A percentile compares a stretch with the other conserved stretches of the same genome.
Evolutionary conservation across 495 filamentous ascomycete genomes (phyloP).

Genomic region (Barbatosphaeria neglecta): DNA sequence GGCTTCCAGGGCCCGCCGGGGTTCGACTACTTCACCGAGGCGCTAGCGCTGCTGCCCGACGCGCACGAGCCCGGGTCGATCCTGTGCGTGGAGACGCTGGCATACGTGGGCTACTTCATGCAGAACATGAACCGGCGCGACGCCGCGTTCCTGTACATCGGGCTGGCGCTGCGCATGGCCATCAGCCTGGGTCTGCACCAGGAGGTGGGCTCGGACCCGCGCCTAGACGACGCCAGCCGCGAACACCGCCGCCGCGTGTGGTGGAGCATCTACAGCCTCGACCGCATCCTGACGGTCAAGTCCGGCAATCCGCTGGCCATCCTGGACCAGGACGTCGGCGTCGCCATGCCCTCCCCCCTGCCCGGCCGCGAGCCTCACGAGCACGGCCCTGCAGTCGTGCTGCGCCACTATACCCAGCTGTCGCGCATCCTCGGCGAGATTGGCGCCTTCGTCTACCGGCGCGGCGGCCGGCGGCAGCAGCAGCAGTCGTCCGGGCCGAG

Average conservation of each 20-base stretch:
- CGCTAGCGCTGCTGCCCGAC: conserved; percentile 35
- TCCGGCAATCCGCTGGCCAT: conserved; percentile 40
- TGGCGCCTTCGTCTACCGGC: conserved; percentile 34
- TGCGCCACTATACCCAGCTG: conserved; percentile 34
- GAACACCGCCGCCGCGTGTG: conserved; percentile 37
- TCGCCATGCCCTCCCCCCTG: conserved; percentile 22
- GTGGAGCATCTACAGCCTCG: conserved; percentile 43
- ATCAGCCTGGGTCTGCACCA: conserved; percentile 41
- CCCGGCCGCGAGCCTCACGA: conserved; percentile 8
- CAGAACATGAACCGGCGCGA: conserved; percentile 40
- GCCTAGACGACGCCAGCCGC: conserved; percentile 9
- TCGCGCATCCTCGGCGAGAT: conserved; percentile 34
- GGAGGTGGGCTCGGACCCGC: conserved; percentile 17
- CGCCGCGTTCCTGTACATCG: conserved; percentile 39
- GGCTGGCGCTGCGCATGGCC: conserved; percentile 39
- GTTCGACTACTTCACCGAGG: conserved; percentile 38
- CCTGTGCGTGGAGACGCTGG: conserved; percentile 37
- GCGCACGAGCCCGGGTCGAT: conserved; percentile 40
- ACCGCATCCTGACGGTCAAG: conserved; percentile 36
- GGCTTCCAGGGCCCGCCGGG: conserved; percentile 37
- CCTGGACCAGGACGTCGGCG: conserved; percentile 39
- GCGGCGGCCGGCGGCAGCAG: conserved; percentile 4
- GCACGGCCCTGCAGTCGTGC: conserved; percentile 33
- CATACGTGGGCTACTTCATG: conserved; percentile 42
- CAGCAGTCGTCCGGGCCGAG: conserved; percentile 30